Conservation (phyloP, 257 asterid genomes). For the Solanum virginianum region DNA sequence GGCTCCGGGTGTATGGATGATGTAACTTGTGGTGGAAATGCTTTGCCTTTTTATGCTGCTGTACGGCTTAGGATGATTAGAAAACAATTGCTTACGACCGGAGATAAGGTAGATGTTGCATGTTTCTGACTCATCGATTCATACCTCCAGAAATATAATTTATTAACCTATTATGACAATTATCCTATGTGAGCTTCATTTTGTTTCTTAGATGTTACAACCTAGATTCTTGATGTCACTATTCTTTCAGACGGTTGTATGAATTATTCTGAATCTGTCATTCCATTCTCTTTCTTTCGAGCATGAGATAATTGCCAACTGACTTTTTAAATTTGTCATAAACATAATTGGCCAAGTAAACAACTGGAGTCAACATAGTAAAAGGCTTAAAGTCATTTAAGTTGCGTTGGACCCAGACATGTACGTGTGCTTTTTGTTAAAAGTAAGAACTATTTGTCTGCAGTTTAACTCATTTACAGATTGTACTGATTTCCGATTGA, state of each 20-base stretch:
- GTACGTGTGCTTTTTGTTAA: neutral
- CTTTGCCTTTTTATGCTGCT: conserved; percentile 88
- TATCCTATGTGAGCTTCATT: neutral
- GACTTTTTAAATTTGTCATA: neutral
- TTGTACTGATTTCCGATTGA: neutral
- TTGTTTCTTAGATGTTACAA: neutral
- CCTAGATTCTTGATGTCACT: neutral
- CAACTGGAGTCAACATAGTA: neutral
- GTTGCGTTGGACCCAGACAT: neutral
- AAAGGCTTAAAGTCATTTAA: neutral
- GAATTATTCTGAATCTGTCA: neutral
- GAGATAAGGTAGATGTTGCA: conserved; percentile 37
- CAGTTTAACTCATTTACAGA: neutral
- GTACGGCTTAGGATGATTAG: conserved; percentile 75
- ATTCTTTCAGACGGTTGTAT: neutral
- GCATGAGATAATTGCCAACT: neutral
- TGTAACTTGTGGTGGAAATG: conserved; percentile 95
- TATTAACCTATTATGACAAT: neutral
- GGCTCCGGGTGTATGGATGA: conserved; percentile 53
- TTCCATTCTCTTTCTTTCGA: neutral
- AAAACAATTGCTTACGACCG: conserved; percentile 49
- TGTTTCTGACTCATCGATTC: neutral
- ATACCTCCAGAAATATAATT: neutral
- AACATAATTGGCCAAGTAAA: neutral
- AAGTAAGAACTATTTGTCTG: neutral